These are phyloP conservation scores for Aspergillus sp. DNA, from an alignment of 2,329 filamentous ascomycete species.

Conservation along the genomic window DNA sequence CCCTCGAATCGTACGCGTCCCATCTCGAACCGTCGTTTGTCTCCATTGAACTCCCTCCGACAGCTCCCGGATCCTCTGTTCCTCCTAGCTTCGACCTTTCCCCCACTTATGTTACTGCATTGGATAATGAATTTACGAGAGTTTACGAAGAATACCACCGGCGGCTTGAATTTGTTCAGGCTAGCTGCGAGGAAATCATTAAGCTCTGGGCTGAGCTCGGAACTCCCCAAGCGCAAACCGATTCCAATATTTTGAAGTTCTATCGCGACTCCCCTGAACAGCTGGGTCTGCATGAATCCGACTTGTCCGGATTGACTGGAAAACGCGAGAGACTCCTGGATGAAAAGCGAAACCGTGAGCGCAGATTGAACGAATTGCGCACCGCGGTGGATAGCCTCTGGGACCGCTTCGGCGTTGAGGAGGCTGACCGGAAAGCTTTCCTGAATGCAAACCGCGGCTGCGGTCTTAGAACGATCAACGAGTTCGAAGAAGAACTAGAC, in stretches of 20 bases:
- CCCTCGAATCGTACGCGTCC: constrained; percentile 90
- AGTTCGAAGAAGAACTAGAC: constrained; percentile 85
- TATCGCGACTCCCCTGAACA: constrained; percentile 90
- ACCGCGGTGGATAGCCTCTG: constrained; percentile 76
- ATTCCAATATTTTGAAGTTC: constrained; percentile 76
- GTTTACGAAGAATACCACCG: constrained; percentile 95
- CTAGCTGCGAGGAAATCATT: constrained; percentile 76
- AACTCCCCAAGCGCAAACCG: constrained; percentile 87
- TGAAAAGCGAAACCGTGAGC: constrained; percentile 82
- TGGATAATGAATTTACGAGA: constrained; percentile 85
- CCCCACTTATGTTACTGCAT: constrained; percentile 72
- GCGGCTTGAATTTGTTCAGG: constrained; percentile 68
- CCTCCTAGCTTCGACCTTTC: constrained; percentile 89
- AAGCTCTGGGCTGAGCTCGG: constrained; percentile 94
- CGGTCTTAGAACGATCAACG: constrained; percentile 84
- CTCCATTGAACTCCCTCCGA: constrained; percentile 76
- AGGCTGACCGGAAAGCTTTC: constrained; percentile 76
- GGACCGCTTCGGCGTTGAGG: constrained; percentile 78
- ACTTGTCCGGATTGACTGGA: constrained; percentile 63
- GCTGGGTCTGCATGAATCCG: constrained; percentile 82
- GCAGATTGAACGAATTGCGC: constrained; percentile 67
- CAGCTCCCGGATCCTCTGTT: constrained; percentile 65
- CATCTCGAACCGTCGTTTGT: constrained; percentile 89
- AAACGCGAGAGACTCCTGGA: constrained; percentile 77
- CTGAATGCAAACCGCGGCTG: constrained; percentile 82